Evolutionary conservation across 345 rosid genomes (phyloP).

Genomic region (Brassica carinata): DNA sequence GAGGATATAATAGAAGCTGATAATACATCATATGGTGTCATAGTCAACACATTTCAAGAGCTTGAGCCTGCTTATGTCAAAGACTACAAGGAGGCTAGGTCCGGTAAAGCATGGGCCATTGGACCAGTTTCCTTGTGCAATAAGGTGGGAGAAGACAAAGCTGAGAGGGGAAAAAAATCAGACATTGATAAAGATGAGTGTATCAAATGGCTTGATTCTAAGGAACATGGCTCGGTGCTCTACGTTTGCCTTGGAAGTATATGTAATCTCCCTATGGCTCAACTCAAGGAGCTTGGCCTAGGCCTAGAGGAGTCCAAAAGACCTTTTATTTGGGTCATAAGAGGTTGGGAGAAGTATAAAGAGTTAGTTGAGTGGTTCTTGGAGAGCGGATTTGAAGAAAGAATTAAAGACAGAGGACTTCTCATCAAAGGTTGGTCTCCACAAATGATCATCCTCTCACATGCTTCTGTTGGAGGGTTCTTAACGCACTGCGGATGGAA

Average conservation of each 20-base stretch:
- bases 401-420: neutral
- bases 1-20: neutral
- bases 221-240: neutral
- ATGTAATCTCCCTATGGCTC: neutral
- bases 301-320: neutral
- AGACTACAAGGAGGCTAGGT: slow-evolving; percentile 2
- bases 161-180: slow-evolving; percentile 1
- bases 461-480: neutral
- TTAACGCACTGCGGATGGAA: neutral
- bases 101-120: neutral
- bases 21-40: neutral
- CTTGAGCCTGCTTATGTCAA: neutral
- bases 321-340: slow-evolving; percentile 1
- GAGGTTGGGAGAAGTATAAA: neutral
- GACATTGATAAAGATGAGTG: neutral
- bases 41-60: slow-evolving; percentile 1
- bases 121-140: slow-evolving; percentile 12
- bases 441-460: neutral
- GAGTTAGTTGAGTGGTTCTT: neutral
- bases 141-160: slow-evolving; percentile 3
- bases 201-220: neutral
- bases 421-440: slow-evolving; percentile 2
- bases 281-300: neutral
- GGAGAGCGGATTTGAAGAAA: slow-evolving; percentile 3
- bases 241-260: neutral